A percentile compares a stretch with the other conserved stretches of the same genome.
Conservation (phyloP, 148 eudicot species). For the Silene uniflora region DNA sequence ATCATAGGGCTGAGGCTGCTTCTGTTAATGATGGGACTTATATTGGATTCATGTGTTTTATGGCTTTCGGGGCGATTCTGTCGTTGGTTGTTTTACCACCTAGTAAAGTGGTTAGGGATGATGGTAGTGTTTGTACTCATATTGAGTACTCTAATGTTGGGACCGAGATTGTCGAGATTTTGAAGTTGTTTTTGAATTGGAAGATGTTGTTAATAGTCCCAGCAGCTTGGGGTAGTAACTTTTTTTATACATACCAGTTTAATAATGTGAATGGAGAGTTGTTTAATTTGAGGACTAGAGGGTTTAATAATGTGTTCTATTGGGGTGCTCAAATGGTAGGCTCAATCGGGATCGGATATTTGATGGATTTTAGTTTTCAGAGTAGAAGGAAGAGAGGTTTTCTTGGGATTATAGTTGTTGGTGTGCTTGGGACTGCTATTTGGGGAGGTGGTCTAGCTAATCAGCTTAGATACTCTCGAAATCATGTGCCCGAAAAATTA, state of each 20-base stretch:
- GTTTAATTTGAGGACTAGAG: slow-evolving; percentile 84
- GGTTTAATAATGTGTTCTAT: slow-evolving; percentile 83
- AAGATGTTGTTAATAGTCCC: slow-evolving; percentile 79
- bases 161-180: slow-evolving; percentile 47
- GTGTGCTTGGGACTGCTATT: slow-evolving; percentile 63
- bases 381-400: slow-evolving; percentile 74
- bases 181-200: slow-evolving; percentile 75
- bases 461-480: slow-evolving; percentile 52
- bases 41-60: slow-evolving; percentile 82
- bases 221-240: slow-evolving; percentile 81
- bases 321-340: slow-evolving; percentile 99
- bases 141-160: slow-evolving; percentile 65
- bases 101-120: slow-evolving; percentile 61
- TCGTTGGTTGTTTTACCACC: slow-evolving; percentile 71
- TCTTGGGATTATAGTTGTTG: slow-evolving; percentile 61
- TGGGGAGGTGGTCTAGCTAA: slow-evolving; percentile 92
- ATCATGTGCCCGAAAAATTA: slow-evolving; percentile 32
- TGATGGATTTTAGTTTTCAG: slow-evolving; percentile 81
- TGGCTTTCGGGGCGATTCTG: slow-evolving; percentile 58
- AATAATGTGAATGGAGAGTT: slow-evolving; percentile 85
- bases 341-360: slow-evolving; percentile 57
- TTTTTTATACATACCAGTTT: slow-evolving; percentile 91
- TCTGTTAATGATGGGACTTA: slow-evolving; percentile 93
- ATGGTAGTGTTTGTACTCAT: slow-evolving; percentile 66
- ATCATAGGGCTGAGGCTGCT: slow-evolving; percentile 47